Evolutionary conservation across 495 filamentous ascomycete genomes (phyloP).

Genomic region (Aspergillus nanangensis): DNA sequence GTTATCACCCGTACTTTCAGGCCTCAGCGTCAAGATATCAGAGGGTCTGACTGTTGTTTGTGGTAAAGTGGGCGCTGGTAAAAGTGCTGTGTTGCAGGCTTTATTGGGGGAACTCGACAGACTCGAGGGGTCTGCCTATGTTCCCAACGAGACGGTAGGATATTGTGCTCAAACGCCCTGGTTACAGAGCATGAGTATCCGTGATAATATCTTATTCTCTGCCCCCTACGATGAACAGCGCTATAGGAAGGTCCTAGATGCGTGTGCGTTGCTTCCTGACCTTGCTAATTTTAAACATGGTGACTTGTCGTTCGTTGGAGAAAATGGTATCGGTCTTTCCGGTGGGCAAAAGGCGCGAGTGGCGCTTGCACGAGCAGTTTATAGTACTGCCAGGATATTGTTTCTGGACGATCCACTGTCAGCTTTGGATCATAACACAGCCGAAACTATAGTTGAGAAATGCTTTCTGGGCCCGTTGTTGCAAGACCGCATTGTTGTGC

Average conservation of each 20-base stretch:
- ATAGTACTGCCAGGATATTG: conserved; percentile 59
- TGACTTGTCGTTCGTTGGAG: conserved; percentile 66
- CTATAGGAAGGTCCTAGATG: conserved; percentile 56
- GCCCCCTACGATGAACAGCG: conserved; percentile 60
- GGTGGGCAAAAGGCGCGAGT: conserved; percentile 70
- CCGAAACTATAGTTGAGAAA: conserved; percentile 63
- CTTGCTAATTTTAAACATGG: conserved; percentile 59
- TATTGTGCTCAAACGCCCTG: conserved; percentile 86
- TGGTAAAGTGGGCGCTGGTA: conserved; percentile 76
- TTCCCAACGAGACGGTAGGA: conserved; percentile 65
- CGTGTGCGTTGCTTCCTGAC: conserved; percentile 61
- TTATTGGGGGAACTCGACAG: conserved; percentile 75
- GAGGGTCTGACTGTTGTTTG: conserved; percentile 62
- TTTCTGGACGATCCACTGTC: conserved; percentile 68
- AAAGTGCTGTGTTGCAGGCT: conserved; percentile 74
- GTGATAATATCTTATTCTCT: conserved; percentile 79
- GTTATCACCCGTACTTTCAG: conserved; percentile 51
- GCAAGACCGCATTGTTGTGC: conserved; percentile 56
- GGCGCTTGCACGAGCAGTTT: conserved; percentile 65
- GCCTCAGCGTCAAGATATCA: conserved; percentile 57
- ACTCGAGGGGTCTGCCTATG: conserved; percentile 49
- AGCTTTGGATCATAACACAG: conserved; percentile 71
- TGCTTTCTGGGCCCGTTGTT: conserved; percentile 62
- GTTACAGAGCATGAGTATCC: conserved; percentile 88
- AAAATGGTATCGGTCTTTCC: conserved; percentile 64